Percentiles rank a stretch among this genome's conserved stretches.
Evolutionary conservation across 2,329 filamentous ascomycete genomes (phyloP).

Genomic region (Aspergillus ochraceus): DNA sequence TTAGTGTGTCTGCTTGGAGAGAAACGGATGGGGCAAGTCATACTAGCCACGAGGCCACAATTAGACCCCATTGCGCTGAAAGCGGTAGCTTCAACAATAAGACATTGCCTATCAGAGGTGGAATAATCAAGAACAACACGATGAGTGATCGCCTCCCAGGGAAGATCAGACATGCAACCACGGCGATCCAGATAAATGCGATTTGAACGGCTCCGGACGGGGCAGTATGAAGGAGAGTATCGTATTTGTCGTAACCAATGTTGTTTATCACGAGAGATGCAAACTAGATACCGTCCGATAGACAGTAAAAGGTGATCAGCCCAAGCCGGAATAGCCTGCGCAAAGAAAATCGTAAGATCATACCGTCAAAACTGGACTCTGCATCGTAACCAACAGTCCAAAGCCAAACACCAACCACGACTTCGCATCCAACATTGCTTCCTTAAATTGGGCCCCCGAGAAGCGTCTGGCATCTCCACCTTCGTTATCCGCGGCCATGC

Average conservation of each 20-base stretch:
- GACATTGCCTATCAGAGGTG: constrained; percentile 46
- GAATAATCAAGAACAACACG: constrained; percentile 41
- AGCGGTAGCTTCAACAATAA: constrained; percentile 45
- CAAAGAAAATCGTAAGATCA: too few relatives aligned
- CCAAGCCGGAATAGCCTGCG: too few relatives aligned
- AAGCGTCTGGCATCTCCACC: constrained; percentile 46
- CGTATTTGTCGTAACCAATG: constrained; percentile 44
- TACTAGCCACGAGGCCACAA: constrained; percentile 48
- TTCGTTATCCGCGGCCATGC: constrained; percentile 24
- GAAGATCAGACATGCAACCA: constrained; percentile 38
- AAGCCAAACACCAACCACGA: constrained; percentile 47
- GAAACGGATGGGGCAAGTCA: constrained; percentile 19
- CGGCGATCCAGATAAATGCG: constrained; percentile 47
- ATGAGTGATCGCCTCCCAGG: constrained; percentile 43
- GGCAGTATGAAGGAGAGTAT: constrained; percentile 50
- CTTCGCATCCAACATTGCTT: constrained; percentile 45
- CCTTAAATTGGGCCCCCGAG: constrained; percentile 44
- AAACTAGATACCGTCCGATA: constrained; percentile 26
- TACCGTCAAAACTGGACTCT: constrained; percentile 42
- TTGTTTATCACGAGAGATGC: constrained; percentile 51
- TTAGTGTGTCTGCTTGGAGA: neutral
- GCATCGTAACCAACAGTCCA: constrained; percentile 48
- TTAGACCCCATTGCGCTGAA: constrained; percentile 48
- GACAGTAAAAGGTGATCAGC: too few relatives aligned
- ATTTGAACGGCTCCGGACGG: constrained; percentile 53